phyloP scores from a whole-genome alignment of 768 basidiomycete genomes.

The Naganishia randhawae region DNA sequence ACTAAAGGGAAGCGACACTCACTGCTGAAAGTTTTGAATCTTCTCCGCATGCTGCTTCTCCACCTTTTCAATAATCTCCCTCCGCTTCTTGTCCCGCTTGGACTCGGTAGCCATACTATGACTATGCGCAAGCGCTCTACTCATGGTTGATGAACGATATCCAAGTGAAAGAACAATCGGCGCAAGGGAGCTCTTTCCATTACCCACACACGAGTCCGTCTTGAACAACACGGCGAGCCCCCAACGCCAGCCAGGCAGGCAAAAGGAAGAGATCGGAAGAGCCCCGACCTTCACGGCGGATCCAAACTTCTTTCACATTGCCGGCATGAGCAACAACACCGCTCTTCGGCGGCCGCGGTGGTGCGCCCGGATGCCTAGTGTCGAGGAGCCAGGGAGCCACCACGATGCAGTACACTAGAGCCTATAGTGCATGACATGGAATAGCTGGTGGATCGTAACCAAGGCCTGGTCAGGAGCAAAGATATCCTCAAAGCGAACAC shows the following conservation, averaged over 20 bases:
- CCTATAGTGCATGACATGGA: too few relatives aligned
- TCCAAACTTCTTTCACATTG: not conserved
- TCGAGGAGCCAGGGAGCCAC: too few relatives aligned
- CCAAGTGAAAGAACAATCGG: too few relatives aligned
- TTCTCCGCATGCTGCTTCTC: slow-evolving; percentile 52
- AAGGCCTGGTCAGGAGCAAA: too few relatives aligned
- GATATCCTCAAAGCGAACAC: not conserved
- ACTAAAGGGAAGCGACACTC: slow-evolving; percentile 25
- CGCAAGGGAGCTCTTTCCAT: too few relatives aligned
- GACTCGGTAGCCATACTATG: slow-evolving; percentile 34
- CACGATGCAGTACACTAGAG: too few relatives aligned
- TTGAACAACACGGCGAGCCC: too few relatives aligned
- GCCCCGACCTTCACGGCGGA: not conserved
- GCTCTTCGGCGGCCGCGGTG: too few relatives aligned
- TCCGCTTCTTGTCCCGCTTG: slow-evolving; percentile 52
- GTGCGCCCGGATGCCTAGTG: too few relatives aligned
- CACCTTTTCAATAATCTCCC: slow-evolving; percentile 54
- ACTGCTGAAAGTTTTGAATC: slow-evolving; percentile 50
- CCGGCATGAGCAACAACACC: not conserved
- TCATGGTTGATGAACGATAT: too few relatives aligned
- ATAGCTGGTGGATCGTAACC: too few relatives aligned
- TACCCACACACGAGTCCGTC: too few relatives aligned
- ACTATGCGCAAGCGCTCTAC: not conserved
- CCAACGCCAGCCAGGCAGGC: not conserved
- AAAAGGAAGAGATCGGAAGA: not conserved